These are phyloP conservation scores for Halophytophthora batemanensis DNA, from an alignment of 352 stramenopile species.

Conservation along the genomic window DNA sequence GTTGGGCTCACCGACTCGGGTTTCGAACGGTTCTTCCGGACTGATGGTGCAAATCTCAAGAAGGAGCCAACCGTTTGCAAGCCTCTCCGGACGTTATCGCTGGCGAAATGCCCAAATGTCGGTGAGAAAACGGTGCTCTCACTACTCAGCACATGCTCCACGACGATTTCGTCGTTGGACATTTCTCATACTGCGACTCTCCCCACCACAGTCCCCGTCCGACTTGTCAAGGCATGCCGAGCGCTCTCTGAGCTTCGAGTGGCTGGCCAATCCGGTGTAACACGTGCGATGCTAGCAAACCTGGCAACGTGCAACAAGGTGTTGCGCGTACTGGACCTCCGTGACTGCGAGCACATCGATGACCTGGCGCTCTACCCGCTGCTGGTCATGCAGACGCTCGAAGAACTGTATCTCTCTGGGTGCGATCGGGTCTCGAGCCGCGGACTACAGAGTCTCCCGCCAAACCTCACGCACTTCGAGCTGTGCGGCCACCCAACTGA, in stretches of 20 bases:
- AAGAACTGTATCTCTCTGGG: conserved; percentile 44
- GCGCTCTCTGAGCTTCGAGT: conserved; percentile 29
- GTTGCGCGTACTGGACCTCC: conserved; percentile 53
- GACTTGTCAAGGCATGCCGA: conserved; percentile 36
- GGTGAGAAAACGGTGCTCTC: conserved; percentile 34
- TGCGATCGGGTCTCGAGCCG: conserved; percentile 25
- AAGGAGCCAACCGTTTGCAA: conserved; percentile 12
- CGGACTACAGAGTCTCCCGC: conserved; percentile 46
- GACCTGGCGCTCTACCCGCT: conserved; percentile 65
- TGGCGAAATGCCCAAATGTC: conserved; percentile 26
- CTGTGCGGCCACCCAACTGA: conserved; percentile 22
- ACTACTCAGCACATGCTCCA: conserved; percentile 27
- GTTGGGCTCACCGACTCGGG: conserved; percentile 35
- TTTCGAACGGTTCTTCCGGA: conserved; percentile 46
- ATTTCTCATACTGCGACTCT: conserved; percentile 31
- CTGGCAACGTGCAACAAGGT: conserved; percentile 55
- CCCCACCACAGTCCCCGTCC: conserved; percentile 22
- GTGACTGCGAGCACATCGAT: conserved; percentile 44
- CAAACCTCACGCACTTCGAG: conserved; percentile 32
- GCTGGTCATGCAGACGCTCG: conserved; percentile 52
- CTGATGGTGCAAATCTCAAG: conserved; percentile 25
- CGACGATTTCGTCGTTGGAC: conserved; percentile 27
- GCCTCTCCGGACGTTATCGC: conserved; percentile 17
- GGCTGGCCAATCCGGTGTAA: conserved; percentile 36
- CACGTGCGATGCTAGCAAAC: conserved; percentile 38